Percentiles rank a stretch among this genome's conserved stretches.
These are phyloP conservation scores for Pholiota adiposa DNA, from an alignment of 1,284 basidiomycete genomes.

Conservation along the genomic window DNA sequence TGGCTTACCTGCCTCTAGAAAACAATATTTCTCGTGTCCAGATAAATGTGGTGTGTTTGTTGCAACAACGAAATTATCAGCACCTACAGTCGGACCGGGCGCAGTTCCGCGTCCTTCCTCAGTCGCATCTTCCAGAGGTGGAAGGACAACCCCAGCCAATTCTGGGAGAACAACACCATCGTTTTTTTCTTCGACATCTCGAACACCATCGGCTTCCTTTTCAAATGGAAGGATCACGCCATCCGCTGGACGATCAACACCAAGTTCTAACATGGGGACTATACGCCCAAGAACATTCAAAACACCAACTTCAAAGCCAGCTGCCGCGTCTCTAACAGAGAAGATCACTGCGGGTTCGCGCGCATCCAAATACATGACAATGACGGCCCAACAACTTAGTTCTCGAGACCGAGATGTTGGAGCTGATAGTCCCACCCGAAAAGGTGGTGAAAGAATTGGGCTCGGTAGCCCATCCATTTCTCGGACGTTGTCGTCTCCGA, in stretches of 20 bases:
- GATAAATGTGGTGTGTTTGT: slow-evolving; percentile 92
- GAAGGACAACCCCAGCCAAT: slow-evolving; percentile 55
- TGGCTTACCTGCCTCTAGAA: slow-evolving; percentile 43
- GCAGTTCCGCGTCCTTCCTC: slow-evolving; percentile 72
- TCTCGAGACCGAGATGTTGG: slow-evolving; percentile 41
- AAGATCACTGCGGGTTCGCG: slow-evolving; percentile 80
- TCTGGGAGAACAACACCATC: slow-evolving; percentile 54
- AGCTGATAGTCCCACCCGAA: slow-evolving; percentile 42
- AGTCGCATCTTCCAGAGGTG: slow-evolving; percentile 74
- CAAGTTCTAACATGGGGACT: slow-evolving; percentile 39
- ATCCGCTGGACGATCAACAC: slow-evolving; percentile 40
- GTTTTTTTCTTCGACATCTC: slow-evolving; percentile 36
- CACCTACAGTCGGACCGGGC: slow-evolving; percentile 66
- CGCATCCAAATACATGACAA: slow-evolving; percentile 80
- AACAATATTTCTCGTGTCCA: slow-evolving; percentile 87
- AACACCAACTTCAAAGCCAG: slow-evolving; percentile 33
- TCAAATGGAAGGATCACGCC: slow-evolving; percentile 51
- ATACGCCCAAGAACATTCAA: slow-evolving; percentile 35
- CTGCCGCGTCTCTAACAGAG: slow-evolving; percentile 32
- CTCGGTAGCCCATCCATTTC: slow-evolving; percentile 33
- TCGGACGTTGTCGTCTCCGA: slow-evolving; percentile 41
- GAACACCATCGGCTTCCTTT: slow-evolving; percentile 36
- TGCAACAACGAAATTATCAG: slow-evolving; percentile 78
- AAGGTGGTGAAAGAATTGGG: slow-evolving; percentile 14
- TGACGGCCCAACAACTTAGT: slow-evolving; percentile 82